Percentiles rank a stretch among this genome's conserved stretches.
Evolutionary conservation across 2,329 filamentous ascomycete species (phyloP).

Genomic region (Fusarium nisikadoi): DNA sequence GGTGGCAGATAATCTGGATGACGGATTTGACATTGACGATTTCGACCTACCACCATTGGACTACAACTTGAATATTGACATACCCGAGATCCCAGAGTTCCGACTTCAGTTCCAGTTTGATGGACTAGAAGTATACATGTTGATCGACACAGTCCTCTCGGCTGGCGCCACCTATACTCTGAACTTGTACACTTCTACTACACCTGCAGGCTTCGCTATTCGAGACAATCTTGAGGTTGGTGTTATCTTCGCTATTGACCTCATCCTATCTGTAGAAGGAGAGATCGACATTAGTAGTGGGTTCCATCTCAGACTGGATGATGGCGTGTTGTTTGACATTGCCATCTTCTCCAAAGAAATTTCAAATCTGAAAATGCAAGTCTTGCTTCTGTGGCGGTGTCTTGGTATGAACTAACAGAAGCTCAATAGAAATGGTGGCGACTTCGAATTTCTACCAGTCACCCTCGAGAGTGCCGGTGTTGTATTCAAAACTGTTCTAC

Average conservation of each 20-base stretch:
- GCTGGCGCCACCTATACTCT: neutral
- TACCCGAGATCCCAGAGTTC: neutral
- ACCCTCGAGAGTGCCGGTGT: neutral
- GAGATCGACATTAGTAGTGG: neutral
- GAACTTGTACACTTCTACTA: neutral
- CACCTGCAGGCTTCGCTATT: neutral
- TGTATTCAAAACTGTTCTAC: neutral
- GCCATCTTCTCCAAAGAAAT: neutral
- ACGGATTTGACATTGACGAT: neutral
- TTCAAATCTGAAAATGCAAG: neutral
- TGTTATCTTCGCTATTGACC: neutral
- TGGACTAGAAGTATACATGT: neutral
- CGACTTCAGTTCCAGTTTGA: neutral
- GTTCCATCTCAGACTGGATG: neutral
- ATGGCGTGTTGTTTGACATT: neutral
- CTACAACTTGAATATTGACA: neutral
- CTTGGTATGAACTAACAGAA: accelerated
- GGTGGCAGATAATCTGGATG: neutral
- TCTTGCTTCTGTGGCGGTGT: accelerated
- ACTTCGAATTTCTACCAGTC: neutral
- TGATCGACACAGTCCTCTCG: neutral
- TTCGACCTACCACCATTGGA: neutral
- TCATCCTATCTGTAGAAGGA: neutral
- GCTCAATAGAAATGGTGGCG: neutral
- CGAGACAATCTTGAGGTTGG: neutral